phyloP scores from a whole-genome alignment of 805 yeast species.

The fission yeast (Schizosaccharomyces pombe) region DNA sequence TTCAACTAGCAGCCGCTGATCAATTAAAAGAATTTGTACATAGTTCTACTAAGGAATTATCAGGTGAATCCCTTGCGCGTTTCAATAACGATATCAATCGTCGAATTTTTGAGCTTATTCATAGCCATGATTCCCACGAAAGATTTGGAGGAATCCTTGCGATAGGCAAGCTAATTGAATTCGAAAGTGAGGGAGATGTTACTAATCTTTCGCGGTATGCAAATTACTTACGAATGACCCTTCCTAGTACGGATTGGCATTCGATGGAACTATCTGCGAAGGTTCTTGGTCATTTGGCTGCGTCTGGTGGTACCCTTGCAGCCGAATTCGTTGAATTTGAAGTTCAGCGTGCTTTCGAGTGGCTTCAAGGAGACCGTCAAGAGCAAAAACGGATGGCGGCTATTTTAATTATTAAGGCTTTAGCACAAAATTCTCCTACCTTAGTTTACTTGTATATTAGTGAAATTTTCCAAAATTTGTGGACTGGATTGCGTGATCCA shows the following conservation, averaged over 20 bases:
- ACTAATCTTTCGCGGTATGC: constrained; percentile 76
- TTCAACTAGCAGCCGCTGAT: not conserved
- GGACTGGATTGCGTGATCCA: constrained; percentile 68
- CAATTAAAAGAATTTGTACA: not conserved
- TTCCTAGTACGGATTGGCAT: constrained; percentile 58
- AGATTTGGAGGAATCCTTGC: constrained; percentile 83
- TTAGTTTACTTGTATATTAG: constrained; percentile 54
- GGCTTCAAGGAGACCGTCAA: constrained; percentile 67
- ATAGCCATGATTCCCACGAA: constrained; percentile 44
- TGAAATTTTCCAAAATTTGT: constrained; percentile 55
- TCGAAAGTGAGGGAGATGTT: constrained; percentile 60
- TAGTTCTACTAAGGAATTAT: constrained; percentile 24
- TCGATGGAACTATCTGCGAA: constrained; percentile 72
- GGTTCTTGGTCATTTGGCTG: constrained; percentile 70
- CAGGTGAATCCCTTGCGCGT: constrained; percentile 58
- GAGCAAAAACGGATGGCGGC: constrained; percentile 4
- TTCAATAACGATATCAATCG: constrained; percentile 71
- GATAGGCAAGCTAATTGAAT: constrained; percentile 63
- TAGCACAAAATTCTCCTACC: constrained; percentile 73
- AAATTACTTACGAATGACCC: constrained; percentile 59
- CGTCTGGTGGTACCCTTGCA: constrained; percentile 69
- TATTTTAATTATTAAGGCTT: constrained; percentile 42
- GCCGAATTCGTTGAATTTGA: constrained; percentile 86
- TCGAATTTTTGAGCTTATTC: constrained; percentile 62
- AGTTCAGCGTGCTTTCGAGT: constrained; percentile 69